Conservation (phyloP, 1,284 basidiomycete genomes). For the Polyporus tsugae region DNA sequence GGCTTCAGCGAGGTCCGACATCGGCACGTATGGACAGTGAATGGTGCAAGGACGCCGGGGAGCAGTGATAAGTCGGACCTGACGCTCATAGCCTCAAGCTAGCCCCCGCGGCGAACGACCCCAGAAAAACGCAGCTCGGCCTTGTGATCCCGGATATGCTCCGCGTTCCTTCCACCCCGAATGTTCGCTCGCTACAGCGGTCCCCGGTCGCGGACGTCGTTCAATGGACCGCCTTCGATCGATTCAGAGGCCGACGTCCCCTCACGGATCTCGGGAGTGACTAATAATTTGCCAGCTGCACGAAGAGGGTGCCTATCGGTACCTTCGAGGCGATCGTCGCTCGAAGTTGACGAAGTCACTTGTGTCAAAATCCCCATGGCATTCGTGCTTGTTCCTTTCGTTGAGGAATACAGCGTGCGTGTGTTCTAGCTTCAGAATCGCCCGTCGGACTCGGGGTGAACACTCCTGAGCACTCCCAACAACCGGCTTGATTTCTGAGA, state of each 20-base stretch:
- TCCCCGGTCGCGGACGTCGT: neutral
- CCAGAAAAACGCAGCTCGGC: neutral
- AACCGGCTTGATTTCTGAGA: no score
- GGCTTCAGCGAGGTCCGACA: no score
- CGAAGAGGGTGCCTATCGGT: slow-evolving; percentile 10
- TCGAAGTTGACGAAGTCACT: neutral
- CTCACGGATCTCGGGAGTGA: slow-evolving; percentile 22
- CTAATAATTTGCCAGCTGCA: slow-evolving; percentile 10
- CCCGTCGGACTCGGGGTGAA: neutral
- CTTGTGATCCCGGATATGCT: slow-evolving; percentile 34
- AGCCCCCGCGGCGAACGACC: neutral
- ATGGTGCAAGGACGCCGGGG: no score
- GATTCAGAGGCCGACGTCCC: no score
- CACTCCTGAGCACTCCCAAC: neutral
- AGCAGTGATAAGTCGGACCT: no score
- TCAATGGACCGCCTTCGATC: no score
- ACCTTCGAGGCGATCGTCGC: slow-evolving; percentile 1
- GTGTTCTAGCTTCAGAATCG: neutral
- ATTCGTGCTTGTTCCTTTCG: neutral
- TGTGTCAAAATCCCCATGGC: neutral
- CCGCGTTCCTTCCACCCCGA: slow-evolving; percentile 29
- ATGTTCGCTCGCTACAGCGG: slow-evolving; percentile 12
- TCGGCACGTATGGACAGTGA: no score
- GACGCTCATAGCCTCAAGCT: no score
- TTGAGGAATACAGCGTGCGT: neutral